These are phyloP conservation scores for Skeletonema tropicum DNA, from an alignment of 108 stramenopile species.

Conservation along the genomic window DNA sequence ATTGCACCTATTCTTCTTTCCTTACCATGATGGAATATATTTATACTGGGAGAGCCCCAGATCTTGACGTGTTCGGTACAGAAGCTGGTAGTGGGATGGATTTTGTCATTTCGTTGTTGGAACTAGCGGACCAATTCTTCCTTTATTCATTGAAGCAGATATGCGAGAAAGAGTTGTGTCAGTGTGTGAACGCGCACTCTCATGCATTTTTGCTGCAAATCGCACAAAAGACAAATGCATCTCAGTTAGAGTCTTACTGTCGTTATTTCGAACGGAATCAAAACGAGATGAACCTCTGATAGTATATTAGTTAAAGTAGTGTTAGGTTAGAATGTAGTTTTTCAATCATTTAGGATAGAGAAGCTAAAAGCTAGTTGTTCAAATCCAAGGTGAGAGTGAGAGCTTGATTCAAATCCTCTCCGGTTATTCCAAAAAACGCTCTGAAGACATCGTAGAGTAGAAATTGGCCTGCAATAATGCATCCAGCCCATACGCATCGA, in stretches of 20 bases:
- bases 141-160: conserved; percentile 91
- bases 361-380: too few species aligned
- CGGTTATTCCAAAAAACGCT: conserved; percentile 75
- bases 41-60: conserved; percentile 80
- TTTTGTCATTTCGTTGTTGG: conserved; percentile 76
- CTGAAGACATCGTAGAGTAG: conserved; percentile 92
- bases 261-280: conserved; percentile 81
- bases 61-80: conserved; percentile 43
- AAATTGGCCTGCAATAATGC: conserved; percentile 93
- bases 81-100: conserved; percentile 41
- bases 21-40: conserved; percentile 89
- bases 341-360: too few species aligned
- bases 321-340: conserved; percentile 2
- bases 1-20: conserved; percentile 82
- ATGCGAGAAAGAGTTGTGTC: conserved; percentile 75
- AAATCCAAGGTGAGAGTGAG: conserved; percentile 20
- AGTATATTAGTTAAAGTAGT: not conserved
- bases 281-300: not conserved
- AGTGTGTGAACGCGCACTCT: conserved; percentile 72
- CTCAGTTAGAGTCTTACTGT: conserved; percentile 82
- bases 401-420: conserved; percentile 83
- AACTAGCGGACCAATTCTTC: conserved; percentile 93
- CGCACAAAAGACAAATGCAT: conserved; percentile 84
- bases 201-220: conserved; percentile 74
- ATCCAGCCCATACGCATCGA: conserved; percentile 91